phyloP scores from a whole-genome alignment of 257 asterid genomes.

The Marsdenia floribunda region DNA sequence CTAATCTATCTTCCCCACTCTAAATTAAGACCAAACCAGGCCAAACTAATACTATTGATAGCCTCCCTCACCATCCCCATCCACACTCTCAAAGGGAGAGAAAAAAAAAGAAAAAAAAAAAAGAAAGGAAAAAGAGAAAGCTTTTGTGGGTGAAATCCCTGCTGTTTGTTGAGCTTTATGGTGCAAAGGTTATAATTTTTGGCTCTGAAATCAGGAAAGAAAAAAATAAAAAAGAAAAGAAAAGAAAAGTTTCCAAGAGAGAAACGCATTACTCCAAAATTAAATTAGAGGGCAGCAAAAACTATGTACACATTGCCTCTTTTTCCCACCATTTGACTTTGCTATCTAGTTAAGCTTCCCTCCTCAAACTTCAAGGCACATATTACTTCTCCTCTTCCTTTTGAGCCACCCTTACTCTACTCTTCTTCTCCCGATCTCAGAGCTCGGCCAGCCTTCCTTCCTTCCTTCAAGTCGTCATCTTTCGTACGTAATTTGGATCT shows the following conservation, averaged over 20 bases:
- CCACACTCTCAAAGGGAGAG: neutral
- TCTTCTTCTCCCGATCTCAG: no score
- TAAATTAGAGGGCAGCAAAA: slow-evolving; percentile 41
- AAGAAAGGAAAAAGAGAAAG: neutral
- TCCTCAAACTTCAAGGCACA: slow-evolving; percentile 30
- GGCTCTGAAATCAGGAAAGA: slow-evolving; percentile 52
- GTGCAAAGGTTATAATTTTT: slow-evolving; percentile 22
- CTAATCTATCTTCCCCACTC: neutral
- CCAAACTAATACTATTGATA: no score
- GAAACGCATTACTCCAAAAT: slow-evolving; percentile 12
- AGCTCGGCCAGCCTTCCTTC: no score
- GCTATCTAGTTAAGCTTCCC: neutral
- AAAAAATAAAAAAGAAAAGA: no score
- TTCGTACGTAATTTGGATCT: no score
- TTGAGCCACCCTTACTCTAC: neutral
- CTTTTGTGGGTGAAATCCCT: slow-evolving; percentile 9
- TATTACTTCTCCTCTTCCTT: neutral
- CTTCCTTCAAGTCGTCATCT: no score
- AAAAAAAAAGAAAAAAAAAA: neutral
- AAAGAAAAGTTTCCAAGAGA: slow-evolving; percentile 20
- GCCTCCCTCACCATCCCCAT: neutral
- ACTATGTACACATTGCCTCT: slow-evolving; percentile 39
- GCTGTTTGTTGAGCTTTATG: slow-evolving; percentile 32
- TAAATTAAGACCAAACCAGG: neutral
- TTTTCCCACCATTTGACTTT: slow-evolving; percentile 35